Evolutionary conservation across 164 flowering plant species (phyloP).

Genomic region (Aristolochia fimbriata): DNA sequence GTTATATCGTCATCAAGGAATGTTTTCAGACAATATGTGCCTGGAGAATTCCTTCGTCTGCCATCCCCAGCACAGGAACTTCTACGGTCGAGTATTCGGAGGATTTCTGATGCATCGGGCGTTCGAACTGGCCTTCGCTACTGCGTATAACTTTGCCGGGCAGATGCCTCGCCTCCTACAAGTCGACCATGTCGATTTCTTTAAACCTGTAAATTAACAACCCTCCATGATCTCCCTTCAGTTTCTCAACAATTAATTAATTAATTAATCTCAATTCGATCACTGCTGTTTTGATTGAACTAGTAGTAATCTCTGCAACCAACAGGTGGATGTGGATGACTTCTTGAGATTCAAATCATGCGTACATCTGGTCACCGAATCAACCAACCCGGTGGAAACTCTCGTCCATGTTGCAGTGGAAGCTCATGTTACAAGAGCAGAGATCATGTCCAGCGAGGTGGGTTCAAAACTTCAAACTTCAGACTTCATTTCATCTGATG

Average conservation of each 20-base stretch:
- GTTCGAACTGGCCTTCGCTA: constrained; percentile 78
- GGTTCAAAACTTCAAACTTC: constrained; percentile 2
- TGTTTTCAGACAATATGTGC: constrained; percentile 56
- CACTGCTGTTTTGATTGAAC: too few relatives aligned
- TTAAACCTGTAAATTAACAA: constrained; percentile 67
- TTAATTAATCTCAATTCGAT: too few relatives aligned
- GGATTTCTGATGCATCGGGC: constrained; percentile 89
- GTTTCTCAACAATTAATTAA: too few relatives aligned
- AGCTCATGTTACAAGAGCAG: constrained; percentile 88
- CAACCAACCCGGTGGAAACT: constrained; percentile 48
- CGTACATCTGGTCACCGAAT: constrained; percentile 64
- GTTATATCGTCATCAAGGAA: constrained; percentile 55
- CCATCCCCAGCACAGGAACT: constrained; percentile 88
- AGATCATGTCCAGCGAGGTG: constrained; percentile 75
- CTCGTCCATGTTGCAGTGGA: constrained; percentile 75
- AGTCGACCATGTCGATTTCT: constrained; percentile 89
- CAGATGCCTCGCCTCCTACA: constrained; percentile 60
- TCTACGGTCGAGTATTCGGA: constrained; percentile 85
- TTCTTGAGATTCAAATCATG: constrained; percentile 79
- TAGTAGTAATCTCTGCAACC: constrained; percentile 5
- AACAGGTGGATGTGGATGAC: constrained; percentile 91
- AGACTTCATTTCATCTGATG: not conserved
- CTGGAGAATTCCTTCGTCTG: constrained; percentile 74
- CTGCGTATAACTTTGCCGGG: constrained; percentile 76
- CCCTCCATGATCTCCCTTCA: not conserved